Evolutionary conservation across 2,329 filamentous ascomycete species (phyloP), one percentile per base, ranked within the genome.

Genomic region (Alternaria solani): DNA sequence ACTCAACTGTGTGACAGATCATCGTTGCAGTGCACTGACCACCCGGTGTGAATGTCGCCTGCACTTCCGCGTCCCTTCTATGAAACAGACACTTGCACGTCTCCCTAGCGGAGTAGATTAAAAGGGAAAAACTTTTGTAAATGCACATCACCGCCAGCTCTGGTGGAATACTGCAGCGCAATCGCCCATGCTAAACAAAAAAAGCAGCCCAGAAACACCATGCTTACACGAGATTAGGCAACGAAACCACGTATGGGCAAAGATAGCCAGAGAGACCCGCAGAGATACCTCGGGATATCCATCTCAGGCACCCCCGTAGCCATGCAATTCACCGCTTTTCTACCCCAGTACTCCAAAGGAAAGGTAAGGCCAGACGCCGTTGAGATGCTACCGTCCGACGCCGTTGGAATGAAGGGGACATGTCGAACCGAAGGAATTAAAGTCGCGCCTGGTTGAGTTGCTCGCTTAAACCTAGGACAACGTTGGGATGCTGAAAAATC

Each of bases 151-250:
- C 57, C 59, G 44, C 63, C 57, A 55, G 55, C 36, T 55, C 49
- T 59, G 57, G 53, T 63, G 20, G 20, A 23, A 64, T 56, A 59
- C 54, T 48, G 48, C 61, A 59, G 66, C 69, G 62, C 63, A 63
- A 46, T 54, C 68, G 55, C 64, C 63, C 67, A 74, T 74, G 70
- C 70, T 68, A 61, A 36, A 36, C 4, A 36, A 36, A 48, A 66
- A 64, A 67, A 48, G 57, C 59, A 65, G 64, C 66, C 70, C 63
- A 71, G 75, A 77, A 76, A 77, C 74, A 73, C 75, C 74, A 71
- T 73, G 73, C 73, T 75, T 72, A 62, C 58, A 69, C 63, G 65
- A 62, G 51, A 38, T 39, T 47, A 41, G 51, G 34, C 38, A 16
- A 49, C 44, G 32, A 51, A 41, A 54, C 48, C 46, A 60, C 42